phyloP scores from a whole-genome alignment of 306 rosid genomes.

The Carpinus viminea region DNA sequence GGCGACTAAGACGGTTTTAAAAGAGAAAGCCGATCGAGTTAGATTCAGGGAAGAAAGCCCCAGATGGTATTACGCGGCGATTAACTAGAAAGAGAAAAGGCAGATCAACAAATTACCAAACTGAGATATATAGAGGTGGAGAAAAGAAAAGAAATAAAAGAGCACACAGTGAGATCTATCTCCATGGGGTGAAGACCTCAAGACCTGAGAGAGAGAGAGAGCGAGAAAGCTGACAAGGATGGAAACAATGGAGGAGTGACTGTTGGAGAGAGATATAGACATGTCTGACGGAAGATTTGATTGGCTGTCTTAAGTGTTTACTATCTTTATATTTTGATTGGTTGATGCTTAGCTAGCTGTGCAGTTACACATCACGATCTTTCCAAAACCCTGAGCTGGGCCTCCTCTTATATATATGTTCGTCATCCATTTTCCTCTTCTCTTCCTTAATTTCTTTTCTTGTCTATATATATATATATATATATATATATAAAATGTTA shows the following conservation, averaged over 20 bases:
- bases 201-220: slow-evolving; percentile 1
- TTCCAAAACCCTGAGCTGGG: slow-evolving; percentile 52
- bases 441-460: background rate
- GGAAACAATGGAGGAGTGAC: slow-evolving; percentile 38
- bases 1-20: background rate
- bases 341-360: slow-evolving; percentile 65
- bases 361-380: slow-evolving; percentile 44
- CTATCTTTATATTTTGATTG: slow-evolving; percentile 41
- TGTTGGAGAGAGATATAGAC: slow-evolving; percentile 17
- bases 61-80: background rate
- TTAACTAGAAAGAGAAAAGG: background rate
- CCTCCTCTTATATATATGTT: slow-evolving; percentile 14
- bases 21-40: background rate
- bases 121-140: no score
- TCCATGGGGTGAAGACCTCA: background rate
- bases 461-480: no score
- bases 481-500: no score
- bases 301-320: slow-evolving; percentile 35
- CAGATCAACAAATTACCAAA: background rate
- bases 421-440: slow-evolving; percentile 13
- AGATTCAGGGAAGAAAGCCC: slow-evolving; percentile 13
- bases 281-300: slow-evolving; percentile 13
- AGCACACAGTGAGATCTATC: slow-evolving; percentile 41
- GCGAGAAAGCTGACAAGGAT: slow-evolving; percentile 29
- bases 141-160: background rate